Evolutionary conservation across 2,329 filamentous ascomycete genomes (phyloP), one percentile per base, ranked within the genome.

Genomic region (Penicillium corylophilum): DNA sequence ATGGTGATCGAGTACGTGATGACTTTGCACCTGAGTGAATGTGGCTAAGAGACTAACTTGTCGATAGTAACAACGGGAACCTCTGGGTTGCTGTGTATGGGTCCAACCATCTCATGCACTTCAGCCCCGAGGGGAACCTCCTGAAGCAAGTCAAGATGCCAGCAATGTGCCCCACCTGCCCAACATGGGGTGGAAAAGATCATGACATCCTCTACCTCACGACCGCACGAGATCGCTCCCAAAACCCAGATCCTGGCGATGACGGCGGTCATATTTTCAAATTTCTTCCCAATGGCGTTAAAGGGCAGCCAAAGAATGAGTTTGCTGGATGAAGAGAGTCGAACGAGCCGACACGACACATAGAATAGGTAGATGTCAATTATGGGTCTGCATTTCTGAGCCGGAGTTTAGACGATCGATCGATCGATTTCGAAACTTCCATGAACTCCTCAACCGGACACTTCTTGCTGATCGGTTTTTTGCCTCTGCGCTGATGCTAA

Each of bases 241-340:
- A 41, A 15, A 47, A 60, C n/a, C 54, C 57, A 12, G 51, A 53
- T 22, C 36, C 51, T 2, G 51, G 57, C n/a, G 70, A 72, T 54
- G 67, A 73, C 33, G 71, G 70, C 2, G 71, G 71, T 0, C 64
- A 72, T 56, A 67, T 74, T 61, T 72, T 71, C 53, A 54, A 48
- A 35, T 71, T 64, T 46, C 62, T 62, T 35, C 59, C 63, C 3
- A 49, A 42, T 15, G 62, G 57, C 46, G 57, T 59, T 2, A 61
- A 56, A 31, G 70, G 70, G 12, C 55, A 57, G 42, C 55, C 66
- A 6, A 72, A 72, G 53, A 56, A 68, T 57, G 70, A 72, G 40
- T 72, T 71, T 56, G 65, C 51, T 18, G 68, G 68, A 15, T 63
- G 39, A 41, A 1, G 20, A 16, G 23, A n/a, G 7, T 13, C 18